phyloP scores from a whole-genome alignment of 2,329 filamentous ascomycete species.

The Epichloe sylvatica region DNA sequence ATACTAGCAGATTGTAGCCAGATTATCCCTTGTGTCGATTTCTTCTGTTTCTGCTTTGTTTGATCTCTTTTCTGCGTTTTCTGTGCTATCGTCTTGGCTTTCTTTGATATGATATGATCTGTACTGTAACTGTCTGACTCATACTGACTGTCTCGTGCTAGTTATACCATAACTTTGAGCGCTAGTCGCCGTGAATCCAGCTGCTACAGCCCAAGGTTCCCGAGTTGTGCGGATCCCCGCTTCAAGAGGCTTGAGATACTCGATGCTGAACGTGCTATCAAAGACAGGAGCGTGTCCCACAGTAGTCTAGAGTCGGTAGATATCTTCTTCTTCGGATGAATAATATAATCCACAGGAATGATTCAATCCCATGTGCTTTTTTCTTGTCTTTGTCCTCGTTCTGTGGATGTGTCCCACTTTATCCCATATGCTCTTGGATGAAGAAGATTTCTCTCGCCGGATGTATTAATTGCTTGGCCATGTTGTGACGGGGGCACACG shows the following conservation, averaged over 20 bases:
- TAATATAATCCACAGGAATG: slow-evolving; percentile 2
- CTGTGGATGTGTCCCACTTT: neutral
- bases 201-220: slow-evolving; percentile 33
- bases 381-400: neutral
- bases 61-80: slow-evolving; percentile 13
- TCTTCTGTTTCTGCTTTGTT: slow-evolving; percentile 12
- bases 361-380: neutral
- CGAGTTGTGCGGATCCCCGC: slow-evolving; percentile 24
- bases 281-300: slow-evolving; percentile 22
- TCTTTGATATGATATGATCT: slow-evolving; percentile 9
- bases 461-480: neutral
- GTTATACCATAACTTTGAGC: slow-evolving; percentile 51
- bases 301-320: slow-evolving; percentile 18
- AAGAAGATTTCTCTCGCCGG: neutral
- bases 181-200: slow-evolving; percentile 42
- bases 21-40: slow-evolving; percentile 29
- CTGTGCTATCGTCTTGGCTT: slow-evolving; percentile 60
- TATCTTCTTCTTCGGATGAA: slow-evolving; percentile 16
- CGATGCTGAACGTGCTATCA: slow-evolving; percentile 32
- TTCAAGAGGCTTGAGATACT: slow-evolving; percentile 13
- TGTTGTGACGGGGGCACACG: neutral
- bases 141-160: slow-evolving; percentile 36
- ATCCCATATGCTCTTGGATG: slow-evolving; percentile 1
- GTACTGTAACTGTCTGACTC: slow-evolving; percentile 20
- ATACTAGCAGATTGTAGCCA: slow-evolving; percentile 3